Conservation (phyloP, 305 asterid genomes). For the Fraxinus xanthoxyloides region DNA sequence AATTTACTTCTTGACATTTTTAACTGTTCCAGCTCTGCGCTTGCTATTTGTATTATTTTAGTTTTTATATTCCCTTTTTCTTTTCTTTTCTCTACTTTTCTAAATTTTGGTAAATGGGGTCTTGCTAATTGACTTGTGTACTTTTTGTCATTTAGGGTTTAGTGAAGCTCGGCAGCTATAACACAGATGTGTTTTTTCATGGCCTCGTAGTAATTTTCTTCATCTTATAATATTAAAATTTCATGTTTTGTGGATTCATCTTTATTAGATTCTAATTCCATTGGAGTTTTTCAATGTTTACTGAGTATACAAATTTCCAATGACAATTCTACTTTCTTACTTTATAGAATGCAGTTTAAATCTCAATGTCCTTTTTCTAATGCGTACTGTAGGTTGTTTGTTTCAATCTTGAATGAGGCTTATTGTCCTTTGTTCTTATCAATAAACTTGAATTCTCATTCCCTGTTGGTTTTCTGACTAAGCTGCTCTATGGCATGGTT, state of each 20-base stretch:
- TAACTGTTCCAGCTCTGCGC: slow-evolving; percentile 2
- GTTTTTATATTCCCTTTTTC: too few relatives aligned
- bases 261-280: neutral
- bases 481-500: neutral
- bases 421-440: neutral
- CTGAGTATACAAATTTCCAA: neutral
- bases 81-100: too few relatives aligned
- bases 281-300: neutral
- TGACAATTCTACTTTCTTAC: neutral
- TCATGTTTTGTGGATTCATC: neutral
- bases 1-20: slow-evolving; percentile 14
- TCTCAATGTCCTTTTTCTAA: neutral
- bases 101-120: slow-evolving; percentile 19
- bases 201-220: slow-evolving; percentile 59
- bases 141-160: slow-evolving; percentile 63
- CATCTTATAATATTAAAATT: slow-evolving; percentile 36
- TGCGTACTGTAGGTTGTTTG: neutral
- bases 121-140: slow-evolving; percentile 43
- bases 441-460: neutral
- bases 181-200: slow-evolving; percentile 58
- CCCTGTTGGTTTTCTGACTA: neutral
- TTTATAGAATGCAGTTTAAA: neutral
- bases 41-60: slow-evolving; percentile 1
- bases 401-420: neutral
- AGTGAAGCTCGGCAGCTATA: slow-evolving; percentile 75